A percentile compares a stretch with the other conserved stretches of the same genome.
phyloP scores from a whole-genome alignment of 192 early-diverging fungal genomes.

The Mortierella antarctica region DNA sequence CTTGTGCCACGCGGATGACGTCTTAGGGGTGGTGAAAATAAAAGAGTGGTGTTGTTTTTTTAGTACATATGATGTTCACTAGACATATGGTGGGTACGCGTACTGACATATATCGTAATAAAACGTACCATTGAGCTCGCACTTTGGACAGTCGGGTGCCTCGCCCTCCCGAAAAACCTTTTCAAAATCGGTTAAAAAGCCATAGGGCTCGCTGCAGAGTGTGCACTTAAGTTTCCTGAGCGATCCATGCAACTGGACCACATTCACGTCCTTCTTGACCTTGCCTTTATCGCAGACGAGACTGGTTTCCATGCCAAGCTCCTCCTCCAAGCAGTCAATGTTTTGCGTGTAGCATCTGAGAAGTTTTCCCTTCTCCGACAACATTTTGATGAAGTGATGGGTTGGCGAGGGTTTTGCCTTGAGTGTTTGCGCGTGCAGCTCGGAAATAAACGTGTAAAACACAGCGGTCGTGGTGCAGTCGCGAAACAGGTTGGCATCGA shows the following conservation, averaged over 20 bases:
- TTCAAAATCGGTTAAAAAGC: constrained; percentile 69
- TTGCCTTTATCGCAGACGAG: constrained; percentile 51
- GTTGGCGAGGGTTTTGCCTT: constrained; percentile 84
- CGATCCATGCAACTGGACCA: constrained; percentile 95
- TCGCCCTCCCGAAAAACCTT: constrained; percentile 76
- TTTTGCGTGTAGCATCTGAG: constrained; percentile 97
- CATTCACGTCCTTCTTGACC: constrained; percentile 66
- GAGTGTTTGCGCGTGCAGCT: constrained; percentile 78
- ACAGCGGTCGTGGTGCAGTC: constrained; percentile 70
- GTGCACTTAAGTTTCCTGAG: constrained; percentile 89
- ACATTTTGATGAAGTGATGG: constrained; percentile 84
- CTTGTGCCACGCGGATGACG: constrained; percentile 64
- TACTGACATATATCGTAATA: not conserved
- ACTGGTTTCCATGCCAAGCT: constrained; percentile 70
- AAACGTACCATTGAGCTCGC: constrained; percentile 50
- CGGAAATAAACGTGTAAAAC: constrained; percentile 88
- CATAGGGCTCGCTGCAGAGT: constrained; percentile 76
- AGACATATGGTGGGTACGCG: not conserved
- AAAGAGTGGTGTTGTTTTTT: not conserved
- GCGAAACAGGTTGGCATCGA: constrained; percentile 85
- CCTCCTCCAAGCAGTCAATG: constrained; percentile 92
- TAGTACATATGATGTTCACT: too few relatives aligned
- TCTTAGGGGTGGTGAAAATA: constrained; percentile 21
- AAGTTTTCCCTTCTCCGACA: constrained; percentile 81
- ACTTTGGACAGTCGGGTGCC: constrained; percentile 75